A percentile compares a stretch with the other conserved stretches of the same genome.
These are phyloP conservation scores for Zarea fungicola DNA, from an alignment of 2,329 filamentous ascomycete species.

Conservation along the genomic window DNA sequence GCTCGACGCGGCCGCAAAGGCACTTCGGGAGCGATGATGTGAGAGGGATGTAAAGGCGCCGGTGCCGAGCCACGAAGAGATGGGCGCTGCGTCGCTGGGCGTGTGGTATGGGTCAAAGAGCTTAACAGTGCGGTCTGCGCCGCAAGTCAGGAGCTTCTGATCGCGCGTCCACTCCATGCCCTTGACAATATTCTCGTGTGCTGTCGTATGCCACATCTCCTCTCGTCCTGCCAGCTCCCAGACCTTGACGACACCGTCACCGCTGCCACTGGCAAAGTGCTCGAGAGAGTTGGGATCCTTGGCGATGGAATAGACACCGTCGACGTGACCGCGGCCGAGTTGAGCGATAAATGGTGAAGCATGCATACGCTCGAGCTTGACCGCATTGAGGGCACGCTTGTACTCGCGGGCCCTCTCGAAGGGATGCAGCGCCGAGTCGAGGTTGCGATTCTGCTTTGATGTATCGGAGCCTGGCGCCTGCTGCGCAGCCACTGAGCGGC, in stretches of 20 bases:
- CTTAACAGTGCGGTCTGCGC: constrained; percentile 80
- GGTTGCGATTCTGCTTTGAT: constrained; percentile 61
- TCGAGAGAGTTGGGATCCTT: constrained; percentile 73
- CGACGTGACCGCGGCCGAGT: constrained; percentile 84
- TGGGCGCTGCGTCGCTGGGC: constrained; percentile 60
- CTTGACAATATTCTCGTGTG: constrained; percentile 92
- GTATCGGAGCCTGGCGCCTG: constrained; percentile 64
- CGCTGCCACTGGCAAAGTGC: constrained; percentile 74
- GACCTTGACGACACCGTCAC: constrained; percentile 90
- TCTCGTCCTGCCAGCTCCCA: constrained; percentile 72
- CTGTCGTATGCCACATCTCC: constrained; percentile 71
- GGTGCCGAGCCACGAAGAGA: constrained; percentile 78
- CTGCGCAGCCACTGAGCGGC: constrained; percentile 57
- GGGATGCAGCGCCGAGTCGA: constrained; percentile 81
- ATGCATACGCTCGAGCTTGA: constrained; percentile 92
- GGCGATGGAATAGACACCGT: constrained; percentile 74
- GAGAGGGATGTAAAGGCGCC: constrained; percentile 79
- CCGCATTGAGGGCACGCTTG: constrained; percentile 60
- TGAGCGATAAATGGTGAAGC: constrained; percentile 69
- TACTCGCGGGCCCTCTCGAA: constrained; percentile 84
- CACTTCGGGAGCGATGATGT: constrained; percentile 71
- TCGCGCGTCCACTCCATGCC: constrained; percentile 85
- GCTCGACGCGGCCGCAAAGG: constrained; percentile 74
- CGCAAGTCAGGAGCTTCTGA: constrained; percentile 79
- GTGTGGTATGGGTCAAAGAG: constrained; percentile 86